Base-by-base conservation (phyloP, 768 basidiomycete species). In the Pseudohyphozyma bogoriensis region DNA sequence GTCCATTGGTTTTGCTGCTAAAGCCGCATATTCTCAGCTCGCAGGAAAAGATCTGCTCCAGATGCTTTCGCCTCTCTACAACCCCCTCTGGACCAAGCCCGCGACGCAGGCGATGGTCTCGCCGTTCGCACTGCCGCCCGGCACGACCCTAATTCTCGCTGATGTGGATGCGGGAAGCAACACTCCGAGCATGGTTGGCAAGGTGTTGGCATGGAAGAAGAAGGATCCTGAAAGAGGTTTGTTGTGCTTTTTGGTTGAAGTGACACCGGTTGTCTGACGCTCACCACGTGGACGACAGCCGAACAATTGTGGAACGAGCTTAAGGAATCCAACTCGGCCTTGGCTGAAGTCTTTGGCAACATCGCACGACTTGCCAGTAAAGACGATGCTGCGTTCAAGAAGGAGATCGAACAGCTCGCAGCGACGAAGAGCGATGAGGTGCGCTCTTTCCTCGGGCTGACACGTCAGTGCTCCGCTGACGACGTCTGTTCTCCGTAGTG, bases 121-220 rank as follows among this genome's bases (percentile, higher is more conserved):
- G 57, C 80, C 83, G 0, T 89, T 95, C 73, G 79, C 81, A 55
- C 83, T 99, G 36, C 95, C 95, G 4, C 88, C 87, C 0, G 74
- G 83, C 53, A 84, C 87, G 26, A 79, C 87, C 56, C 79, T 99
- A 37, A 80, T 97, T 75, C 79, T 99, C 26, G 95, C 92, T 29
- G 95, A 99, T 71, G 90, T 97, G 20, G 88, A 95, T 69, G 89
- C 87, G 12, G 95, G 95, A 13, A 92, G 87, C 66, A 88, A 96
- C 69, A 96, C 95, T 2, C 95, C 95, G 2, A 88, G 88, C 44
- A 82, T 97, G 44, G 90, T 92, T 15, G 83, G 88, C 33, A 85
- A 88, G 73, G 95, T 99, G 5, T 75, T 95, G 64, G 83, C 83
- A 68, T 97, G 93, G 93, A 81, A 87, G 45, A 81, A 82, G 68